Conservation (phyloP, 139 green algal genomes). For the Volvox africanus region DNA sequence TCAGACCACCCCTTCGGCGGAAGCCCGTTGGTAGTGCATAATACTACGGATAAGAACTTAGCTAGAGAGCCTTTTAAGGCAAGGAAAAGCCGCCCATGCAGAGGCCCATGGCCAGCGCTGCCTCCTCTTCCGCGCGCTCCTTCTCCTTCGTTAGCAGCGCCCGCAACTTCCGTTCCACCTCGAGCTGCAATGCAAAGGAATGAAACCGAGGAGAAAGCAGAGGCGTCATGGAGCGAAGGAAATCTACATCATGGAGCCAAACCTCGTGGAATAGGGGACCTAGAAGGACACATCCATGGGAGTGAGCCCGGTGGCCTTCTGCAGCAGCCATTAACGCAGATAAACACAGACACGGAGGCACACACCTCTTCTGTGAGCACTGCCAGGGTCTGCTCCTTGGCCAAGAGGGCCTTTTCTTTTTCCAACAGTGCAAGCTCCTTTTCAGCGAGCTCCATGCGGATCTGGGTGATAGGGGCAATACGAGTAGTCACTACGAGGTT, state of each 20-base stretch:
- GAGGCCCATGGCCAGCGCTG: constrained; percentile 86
- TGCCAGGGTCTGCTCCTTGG: constrained; percentile 84
- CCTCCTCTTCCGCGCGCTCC: constrained; percentile 91
- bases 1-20: too few species aligned
- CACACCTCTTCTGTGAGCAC: constrained; percentile 85
- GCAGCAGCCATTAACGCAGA: too few species aligned
- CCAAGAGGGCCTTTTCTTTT: constrained; percentile 86
- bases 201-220: too few species aligned
- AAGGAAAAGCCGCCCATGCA: constrained; percentile 80
- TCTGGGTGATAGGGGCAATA: constrained; percentile 54
- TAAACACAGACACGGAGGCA: too few species aligned
- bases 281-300: too few species aligned
- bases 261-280: too few species aligned
- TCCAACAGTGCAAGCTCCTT: constrained; percentile 86
- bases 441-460: constrained; percentile 80
- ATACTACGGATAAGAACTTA: too few species aligned
- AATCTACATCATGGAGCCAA: too few species aligned
- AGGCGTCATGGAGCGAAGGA: too few species aligned
- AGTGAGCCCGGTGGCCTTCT: too few species aligned
- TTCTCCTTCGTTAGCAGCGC: constrained; percentile 91
- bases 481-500: too few species aligned
- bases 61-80: constrained; percentile 57
- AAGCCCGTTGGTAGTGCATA: too few species aligned
- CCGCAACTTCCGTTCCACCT: constrained; percentile 88
- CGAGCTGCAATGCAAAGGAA: constrained; percentile 69